These are phyloP conservation scores for Lumnitzera littorea DNA, from an alignment of 345 rosid genomes.

Conservation along the genomic window DNA sequence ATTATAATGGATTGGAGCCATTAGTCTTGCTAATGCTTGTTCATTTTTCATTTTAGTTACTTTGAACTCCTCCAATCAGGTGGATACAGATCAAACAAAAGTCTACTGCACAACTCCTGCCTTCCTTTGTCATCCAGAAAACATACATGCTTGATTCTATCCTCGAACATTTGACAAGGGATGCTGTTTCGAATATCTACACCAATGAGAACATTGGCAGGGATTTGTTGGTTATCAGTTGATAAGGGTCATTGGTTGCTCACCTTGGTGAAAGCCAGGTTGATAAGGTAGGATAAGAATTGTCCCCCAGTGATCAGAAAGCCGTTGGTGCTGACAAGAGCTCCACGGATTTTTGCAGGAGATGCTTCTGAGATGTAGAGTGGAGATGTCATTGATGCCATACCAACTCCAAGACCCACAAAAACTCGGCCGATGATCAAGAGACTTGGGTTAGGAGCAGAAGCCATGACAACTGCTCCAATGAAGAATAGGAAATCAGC, in stretches of 20 bases:
- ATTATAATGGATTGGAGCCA: too few relatives aligned
- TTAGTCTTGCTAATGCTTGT: too few relatives aligned
- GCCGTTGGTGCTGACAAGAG: constrained; percentile 77
- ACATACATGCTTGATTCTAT: too few relatives aligned
- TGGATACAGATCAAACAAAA: too few relatives aligned
- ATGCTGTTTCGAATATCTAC: too few relatives aligned
- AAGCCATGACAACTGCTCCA: constrained; percentile 82
- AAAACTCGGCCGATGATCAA: constrained; percentile 66
- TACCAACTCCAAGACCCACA: constrained; percentile 86
- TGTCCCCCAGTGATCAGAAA: constrained; percentile 90
- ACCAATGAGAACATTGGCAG: too few relatives aligned
- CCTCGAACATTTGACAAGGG: too few relatives aligned
- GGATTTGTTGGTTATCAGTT: too few relatives aligned
- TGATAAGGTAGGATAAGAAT: constrained; percentile 79
- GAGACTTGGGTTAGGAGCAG: constrained; percentile 48
- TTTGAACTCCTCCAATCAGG: too few relatives aligned
- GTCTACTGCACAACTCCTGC: too few relatives aligned
- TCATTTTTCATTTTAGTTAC: too few relatives aligned
- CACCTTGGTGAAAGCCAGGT: constrained; percentile 71
- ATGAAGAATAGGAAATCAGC: constrained; percentile 71
- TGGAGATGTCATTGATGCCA: constrained; percentile 94
- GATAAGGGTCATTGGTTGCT: neutral
- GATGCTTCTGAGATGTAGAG: constrained; percentile 90
- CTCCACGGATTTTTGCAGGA: constrained; percentile 81
- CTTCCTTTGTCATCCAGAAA: too few relatives aligned